Conservation (phyloP, 2,329 filamentous ascomycete genomes). For the Phialophora macrospora region DNA sequence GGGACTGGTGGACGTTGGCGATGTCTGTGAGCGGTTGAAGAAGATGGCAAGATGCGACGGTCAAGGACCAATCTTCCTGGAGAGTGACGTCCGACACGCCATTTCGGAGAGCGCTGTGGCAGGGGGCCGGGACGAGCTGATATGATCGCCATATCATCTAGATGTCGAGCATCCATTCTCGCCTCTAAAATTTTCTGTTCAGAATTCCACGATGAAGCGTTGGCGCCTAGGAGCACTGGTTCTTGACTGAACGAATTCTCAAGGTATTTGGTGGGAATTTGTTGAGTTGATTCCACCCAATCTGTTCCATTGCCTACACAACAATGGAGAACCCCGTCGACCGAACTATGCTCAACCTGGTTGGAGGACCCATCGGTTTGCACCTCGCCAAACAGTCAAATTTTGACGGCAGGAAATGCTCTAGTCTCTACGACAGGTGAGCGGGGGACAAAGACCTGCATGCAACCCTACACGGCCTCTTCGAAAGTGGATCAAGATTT, state of each 20-base stretch:
- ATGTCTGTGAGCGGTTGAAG: conserved; percentile 80
- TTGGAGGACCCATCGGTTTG: background rate
- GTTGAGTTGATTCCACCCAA: background rate
- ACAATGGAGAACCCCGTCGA: background rate
- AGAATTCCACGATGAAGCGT: conserved; percentile 10
- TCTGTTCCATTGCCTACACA: background rate
- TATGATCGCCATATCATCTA: conserved; percentile 50
- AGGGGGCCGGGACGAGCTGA: conserved; percentile 74
- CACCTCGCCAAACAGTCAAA: background rate
- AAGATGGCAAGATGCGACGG: conserved; percentile 79
- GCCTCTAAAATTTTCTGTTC: background rate
- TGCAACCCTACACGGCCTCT: background rate
- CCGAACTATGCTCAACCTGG: background rate
- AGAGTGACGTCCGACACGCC: conserved; percentile 71
- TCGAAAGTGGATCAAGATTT: background rate
- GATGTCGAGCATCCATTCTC: background rate
- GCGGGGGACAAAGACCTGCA: background rate
- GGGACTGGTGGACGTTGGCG: conserved; percentile 78
- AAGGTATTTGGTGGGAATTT: conserved; percentile 20
- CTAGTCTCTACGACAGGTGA: background rate
- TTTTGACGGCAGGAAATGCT: background rate
- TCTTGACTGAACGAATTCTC: background rate
- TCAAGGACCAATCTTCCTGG: conserved; percentile 84
- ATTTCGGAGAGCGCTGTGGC: conserved; percentile 79
- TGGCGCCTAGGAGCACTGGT: conserved; percentile 18